Percentiles rank a stretch among this genome's conserved stretches.
Conservation (phyloP, 73 alveolate species). For the Tetrahymena borealis region DNA sequence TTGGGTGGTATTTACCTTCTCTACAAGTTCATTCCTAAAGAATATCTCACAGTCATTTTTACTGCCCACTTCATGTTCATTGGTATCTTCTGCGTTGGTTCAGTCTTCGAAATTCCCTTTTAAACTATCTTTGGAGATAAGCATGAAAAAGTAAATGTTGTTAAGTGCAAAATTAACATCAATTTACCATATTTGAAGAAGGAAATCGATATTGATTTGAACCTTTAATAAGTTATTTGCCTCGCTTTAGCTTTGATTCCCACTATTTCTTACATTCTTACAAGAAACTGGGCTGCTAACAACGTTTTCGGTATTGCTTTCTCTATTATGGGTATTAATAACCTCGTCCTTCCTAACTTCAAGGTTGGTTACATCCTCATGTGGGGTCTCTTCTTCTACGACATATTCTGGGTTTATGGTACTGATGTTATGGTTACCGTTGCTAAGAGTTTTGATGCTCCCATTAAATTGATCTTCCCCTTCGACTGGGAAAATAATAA, state of each 20-base stretch:
- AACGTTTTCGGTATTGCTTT: conserved; percentile 89
- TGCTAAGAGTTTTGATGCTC: conserved; percentile 94
- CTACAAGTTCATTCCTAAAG: conserved; percentile 70
- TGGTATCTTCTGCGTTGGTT: conserved; percentile 48
- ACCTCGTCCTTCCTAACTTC: conserved; percentile 37
- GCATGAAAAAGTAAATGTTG: background rate
- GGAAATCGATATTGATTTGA: conserved; percentile 34
- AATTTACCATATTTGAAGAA: conserved; percentile 13
- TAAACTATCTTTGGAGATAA: conserved; percentile 18
- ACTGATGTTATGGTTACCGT: conserved; percentile 98
- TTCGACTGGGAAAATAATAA: conserved; percentile 50
- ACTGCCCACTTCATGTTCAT: conserved; percentile 68
- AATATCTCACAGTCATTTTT: conserved; percentile 59
- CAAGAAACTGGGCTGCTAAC: conserved; percentile 77
- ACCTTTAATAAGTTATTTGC: conserved; percentile 52
- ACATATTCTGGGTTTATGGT: conserved; percentile 95
- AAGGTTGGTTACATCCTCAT: conserved; percentile 46
- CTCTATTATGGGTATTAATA: conserved; percentile 72
- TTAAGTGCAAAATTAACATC: conserved; percentile 3
- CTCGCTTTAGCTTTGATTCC: conserved; percentile 34
- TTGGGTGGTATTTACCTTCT: conserved; percentile 72
- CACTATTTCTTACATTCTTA: conserved; percentile 49
- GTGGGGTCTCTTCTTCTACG: conserved; percentile 88
- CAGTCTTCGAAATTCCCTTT: conserved; percentile 40
- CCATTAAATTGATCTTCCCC: conserved; percentile 92